Percentiles rank a stretch among this genome's conserved stretches.
Conservation (phyloP, 2,329 filamentous ascomycete species). For the Claviceps maximensis region DNA sequence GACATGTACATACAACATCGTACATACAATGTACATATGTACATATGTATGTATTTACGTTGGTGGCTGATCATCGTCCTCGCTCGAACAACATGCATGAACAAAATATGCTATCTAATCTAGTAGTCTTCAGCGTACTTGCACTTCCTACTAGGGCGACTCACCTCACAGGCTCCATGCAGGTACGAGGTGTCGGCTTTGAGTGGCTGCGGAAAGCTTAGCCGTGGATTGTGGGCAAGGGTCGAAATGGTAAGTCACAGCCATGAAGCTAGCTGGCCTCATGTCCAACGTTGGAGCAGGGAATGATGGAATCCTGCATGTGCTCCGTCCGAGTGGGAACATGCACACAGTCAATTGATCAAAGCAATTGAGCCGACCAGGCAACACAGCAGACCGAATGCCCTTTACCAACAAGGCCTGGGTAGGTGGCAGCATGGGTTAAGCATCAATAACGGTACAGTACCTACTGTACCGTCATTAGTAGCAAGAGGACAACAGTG, state of each 20-base stretch:
- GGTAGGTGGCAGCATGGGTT: too few relatives aligned
- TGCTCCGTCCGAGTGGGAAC: neutral
- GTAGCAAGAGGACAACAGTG: too few relatives aligned
- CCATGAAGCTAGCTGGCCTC: neutral
- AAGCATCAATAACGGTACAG: too few relatives aligned
- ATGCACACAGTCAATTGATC: neutral
- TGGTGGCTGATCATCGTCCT: neutral
- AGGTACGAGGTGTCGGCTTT: conserved; percentile 5
- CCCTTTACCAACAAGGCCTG: too few relatives aligned
- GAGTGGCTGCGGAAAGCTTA: neutral
- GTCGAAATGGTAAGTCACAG: neutral
- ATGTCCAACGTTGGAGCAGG: neutral
- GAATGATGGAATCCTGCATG: neutral
- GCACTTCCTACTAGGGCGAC: too few relatives aligned
- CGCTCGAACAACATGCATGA: neutral
- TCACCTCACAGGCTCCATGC: conserved; percentile 3
- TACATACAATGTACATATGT: too few relatives aligned
- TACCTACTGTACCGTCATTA: too few relatives aligned
- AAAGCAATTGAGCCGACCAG: neutral
- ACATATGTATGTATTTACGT: neutral
- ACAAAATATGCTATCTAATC: too few relatives aligned
- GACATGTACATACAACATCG: neutral
- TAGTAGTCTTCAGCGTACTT: too few relatives aligned
- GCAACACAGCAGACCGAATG: too few relatives aligned
- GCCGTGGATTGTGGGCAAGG: neutral